Percentiles rank a stretch among this genome's conserved stretches.
phyloP scores from a whole-genome alignment of 1,139 yeast genomes.

The Suhomyces bribrorum region DNA sequence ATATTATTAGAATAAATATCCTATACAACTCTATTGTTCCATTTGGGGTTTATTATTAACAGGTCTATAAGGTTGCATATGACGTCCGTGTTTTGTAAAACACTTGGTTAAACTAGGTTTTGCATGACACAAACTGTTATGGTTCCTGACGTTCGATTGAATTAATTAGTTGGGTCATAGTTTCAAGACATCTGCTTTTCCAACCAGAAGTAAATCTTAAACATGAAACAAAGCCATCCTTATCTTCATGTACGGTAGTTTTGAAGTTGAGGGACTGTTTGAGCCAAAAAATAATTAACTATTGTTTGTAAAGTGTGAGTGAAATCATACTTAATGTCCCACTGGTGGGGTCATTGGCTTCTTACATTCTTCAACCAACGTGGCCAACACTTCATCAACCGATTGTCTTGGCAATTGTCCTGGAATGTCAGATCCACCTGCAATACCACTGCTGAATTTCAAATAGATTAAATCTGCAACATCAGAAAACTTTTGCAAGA shows the following conservation, averaged over 20 bases:
- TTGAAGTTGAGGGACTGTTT: no score
- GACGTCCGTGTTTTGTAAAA: background rate
- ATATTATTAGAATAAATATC: conserved; percentile 8
- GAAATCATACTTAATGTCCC: background rate
- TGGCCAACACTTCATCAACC: conserved; percentile 71
- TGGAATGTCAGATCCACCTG: conserved; percentile 60
- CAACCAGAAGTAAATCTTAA: no score
- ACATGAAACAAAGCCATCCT: no score
- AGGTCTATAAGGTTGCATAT: background rate
- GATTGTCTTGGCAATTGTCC: conserved; percentile 75
- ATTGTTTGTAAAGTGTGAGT: background rate
- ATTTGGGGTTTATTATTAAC: background rate
- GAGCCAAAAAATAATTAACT: no score
- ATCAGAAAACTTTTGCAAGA: conserved; percentile 70
- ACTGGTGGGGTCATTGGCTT: conserved; percentile 27
- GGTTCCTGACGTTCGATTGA: no score
- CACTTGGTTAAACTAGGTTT: no score
- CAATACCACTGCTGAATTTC: conserved; percentile 76
- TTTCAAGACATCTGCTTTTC: no score
- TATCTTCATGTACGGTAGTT: no score
- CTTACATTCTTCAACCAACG: conserved; percentile 73
- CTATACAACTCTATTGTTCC: background rate
- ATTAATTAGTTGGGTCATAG: no score
- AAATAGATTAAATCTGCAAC: conserved; percentile 77
- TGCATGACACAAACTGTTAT: no score